A percentile compares a stretch with the other conserved stretches of the same genome.
These are phyloP conservation scores for Rosa hybrid DNA, from an alignment of 331 rosid genomes.

Conservation along the genomic window DNA sequence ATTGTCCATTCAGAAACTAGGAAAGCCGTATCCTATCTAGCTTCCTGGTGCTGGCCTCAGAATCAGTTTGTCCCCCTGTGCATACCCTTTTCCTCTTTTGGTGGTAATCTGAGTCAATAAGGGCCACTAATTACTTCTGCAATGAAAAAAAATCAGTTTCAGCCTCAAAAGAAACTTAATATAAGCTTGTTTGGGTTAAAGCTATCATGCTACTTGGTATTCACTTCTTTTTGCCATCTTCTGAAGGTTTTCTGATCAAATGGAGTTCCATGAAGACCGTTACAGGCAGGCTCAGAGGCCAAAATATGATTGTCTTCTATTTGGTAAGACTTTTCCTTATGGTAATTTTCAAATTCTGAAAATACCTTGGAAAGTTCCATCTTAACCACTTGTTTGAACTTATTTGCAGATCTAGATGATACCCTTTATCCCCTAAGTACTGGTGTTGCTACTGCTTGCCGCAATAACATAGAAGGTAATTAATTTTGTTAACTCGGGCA, in stretches of 20 bases:
- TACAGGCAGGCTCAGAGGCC: constrained; percentile 67
- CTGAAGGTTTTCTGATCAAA: constrained; percentile 40
- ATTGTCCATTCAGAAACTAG: constrained; percentile 55
- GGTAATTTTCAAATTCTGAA: constrained; percentile 14
- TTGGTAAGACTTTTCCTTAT: constrained; percentile 49
- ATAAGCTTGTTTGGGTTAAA: constrained; percentile 34
- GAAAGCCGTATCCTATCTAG: constrained; percentile 34
- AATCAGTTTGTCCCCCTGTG: constrained; percentile 26
- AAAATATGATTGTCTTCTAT: constrained; percentile 84
- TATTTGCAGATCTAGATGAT: constrained; percentile 81
- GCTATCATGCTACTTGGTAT: constrained; percentile 23
- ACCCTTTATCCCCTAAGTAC: constrained; percentile 77
- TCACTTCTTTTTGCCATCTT: constrained; percentile 27
- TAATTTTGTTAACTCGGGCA: not conserved
- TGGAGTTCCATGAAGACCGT: constrained; percentile 64
- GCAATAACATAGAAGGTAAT: constrained; percentile 69
- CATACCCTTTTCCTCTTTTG: constrained; percentile 24
- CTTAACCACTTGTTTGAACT: not conserved
- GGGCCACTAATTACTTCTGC: not conserved
- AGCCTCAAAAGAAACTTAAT: constrained; percentile 23
- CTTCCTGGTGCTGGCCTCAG: constrained; percentile 26
- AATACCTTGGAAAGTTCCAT: constrained; percentile 9
- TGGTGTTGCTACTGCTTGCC: constrained; percentile 69
- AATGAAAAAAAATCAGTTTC: constrained; percentile 28
- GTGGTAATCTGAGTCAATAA: constrained; percentile 54